Percentiles rank a stretch among this genome's conserved stretches.
Evolutionary conservation across 2,329 filamentous ascomycete species (phyloP).

Genomic region (Colletotrichum tanaceti): DNA sequence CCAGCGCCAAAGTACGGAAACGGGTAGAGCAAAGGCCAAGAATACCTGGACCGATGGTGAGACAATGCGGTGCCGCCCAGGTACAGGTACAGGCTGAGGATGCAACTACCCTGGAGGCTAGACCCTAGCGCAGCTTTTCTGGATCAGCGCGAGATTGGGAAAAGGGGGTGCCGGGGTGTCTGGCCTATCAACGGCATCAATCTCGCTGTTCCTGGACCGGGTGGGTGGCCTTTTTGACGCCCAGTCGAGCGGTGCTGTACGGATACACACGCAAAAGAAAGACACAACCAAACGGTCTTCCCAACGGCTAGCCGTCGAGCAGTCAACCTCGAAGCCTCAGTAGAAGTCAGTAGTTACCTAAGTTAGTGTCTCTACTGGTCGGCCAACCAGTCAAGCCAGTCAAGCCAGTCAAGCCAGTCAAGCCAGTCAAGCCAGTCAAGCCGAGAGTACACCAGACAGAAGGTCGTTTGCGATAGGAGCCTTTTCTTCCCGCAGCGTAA

Average conservation of each 20-base stretch:
- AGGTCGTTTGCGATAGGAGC: conserved; percentile 5
- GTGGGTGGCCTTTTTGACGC: conserved; percentile 7
- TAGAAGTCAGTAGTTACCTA: too few relatives aligned
- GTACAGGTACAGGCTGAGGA: conserved; percentile 39
- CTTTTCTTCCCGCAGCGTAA: conserved; percentile 2
- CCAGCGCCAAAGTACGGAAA: conserved; percentile 38
- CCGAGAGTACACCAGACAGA: conserved; percentile 34
- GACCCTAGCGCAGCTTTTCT: conserved; percentile 13
- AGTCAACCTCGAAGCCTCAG: conserved; percentile 7
- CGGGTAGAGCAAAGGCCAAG: conserved; percentile 35
- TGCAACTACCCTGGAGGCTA: conserved; percentile 37
- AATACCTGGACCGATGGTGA: conserved; percentile 35
- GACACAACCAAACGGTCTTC: conserved; percentile 17
- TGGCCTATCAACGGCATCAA: conserved; percentile 35
- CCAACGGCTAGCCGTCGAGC: conserved; percentile 30
- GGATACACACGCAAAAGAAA: neutral
- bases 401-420: too few relatives aligned
- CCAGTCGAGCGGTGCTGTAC: conserved; percentile 5
- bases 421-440: conserved; percentile 15
- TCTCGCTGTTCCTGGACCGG: conserved; percentile 33
- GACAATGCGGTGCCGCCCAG: conserved; percentile 38
- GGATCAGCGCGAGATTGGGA: conserved; percentile 36
- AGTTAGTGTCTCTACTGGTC: neutral
- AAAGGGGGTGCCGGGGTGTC: conserved; percentile 35
- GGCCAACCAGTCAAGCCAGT: conserved; percentile 10